Percentiles rank a stretch among this genome's conserved stretches.
These are phyloP conservation scores for Lathyrus tuberosus DNA, from an alignment of 306 rosid genomes.

Conservation along the genomic window DNA sequence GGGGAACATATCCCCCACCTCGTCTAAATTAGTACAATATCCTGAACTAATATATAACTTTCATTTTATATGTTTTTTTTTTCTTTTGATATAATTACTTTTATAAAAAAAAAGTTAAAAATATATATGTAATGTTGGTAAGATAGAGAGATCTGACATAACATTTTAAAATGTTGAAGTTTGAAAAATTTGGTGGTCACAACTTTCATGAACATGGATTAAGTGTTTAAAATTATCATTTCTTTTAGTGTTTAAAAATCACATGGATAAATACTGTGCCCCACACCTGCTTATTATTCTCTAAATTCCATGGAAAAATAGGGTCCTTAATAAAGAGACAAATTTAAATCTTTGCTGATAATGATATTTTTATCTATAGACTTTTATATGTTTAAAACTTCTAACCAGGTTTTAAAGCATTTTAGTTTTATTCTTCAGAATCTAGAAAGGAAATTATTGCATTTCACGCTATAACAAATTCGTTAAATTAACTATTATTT, in stretches of 20 bases:
- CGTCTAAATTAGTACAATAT: no score
- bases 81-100: no score
- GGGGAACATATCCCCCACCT: no score
- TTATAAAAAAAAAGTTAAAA: no score
- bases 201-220: no score
- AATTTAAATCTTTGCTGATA: slow-evolving; percentile 15
- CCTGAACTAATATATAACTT: no score
- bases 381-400: background rate
- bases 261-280: slow-evolving; percentile 4
- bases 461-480: slow-evolving; percentile 26
- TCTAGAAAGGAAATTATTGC: slow-evolving; percentile 31
- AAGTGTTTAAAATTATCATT: no score
- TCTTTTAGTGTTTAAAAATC: background rate
- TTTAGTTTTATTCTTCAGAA: slow-evolving; percentile 26
- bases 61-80: no score
- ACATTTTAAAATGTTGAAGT: no score
- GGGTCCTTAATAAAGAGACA: slow-evolving; percentile 28
- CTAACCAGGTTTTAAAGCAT: slow-evolving; percentile 6
- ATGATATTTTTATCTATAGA: slow-evolving; percentile 28
- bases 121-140: no score
- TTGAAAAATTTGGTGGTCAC: no score
- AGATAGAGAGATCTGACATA: no score
- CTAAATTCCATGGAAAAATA: slow-evolving; percentile 28
- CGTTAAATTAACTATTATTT: slow-evolving; percentile 29
- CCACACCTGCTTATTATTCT: background rate